phyloP scores from a whole-genome alignment of 768 basidiomycete species.

The Tulasnella calospora region DNA sequence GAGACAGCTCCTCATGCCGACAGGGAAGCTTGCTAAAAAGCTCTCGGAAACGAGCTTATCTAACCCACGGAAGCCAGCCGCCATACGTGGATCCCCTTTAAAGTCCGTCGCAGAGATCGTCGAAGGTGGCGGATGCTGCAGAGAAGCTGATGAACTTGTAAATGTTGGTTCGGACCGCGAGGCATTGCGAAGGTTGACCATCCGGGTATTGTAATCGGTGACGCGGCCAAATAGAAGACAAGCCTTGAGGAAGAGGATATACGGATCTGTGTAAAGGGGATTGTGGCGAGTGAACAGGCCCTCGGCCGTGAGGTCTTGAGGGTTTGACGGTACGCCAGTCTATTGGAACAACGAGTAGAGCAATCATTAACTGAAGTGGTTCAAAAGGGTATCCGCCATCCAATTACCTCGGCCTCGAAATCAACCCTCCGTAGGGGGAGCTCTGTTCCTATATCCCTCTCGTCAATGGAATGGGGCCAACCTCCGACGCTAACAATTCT shows the following conservation, averaged over 20 bases:
- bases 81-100: conserved; percentile 35
- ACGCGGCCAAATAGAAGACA: conserved; percentile 81
- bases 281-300: conserved; percentile 68
- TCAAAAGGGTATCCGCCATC: neutral
- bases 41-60: conserved; percentile 62
- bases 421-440: conserved; percentile 69
- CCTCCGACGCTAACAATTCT: conserved; percentile 76
- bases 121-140: neutral
- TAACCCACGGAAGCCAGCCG: conserved; percentile 58
- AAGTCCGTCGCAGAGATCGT: neutral
- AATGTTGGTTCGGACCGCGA: neutral
- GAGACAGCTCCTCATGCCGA: conserved; percentile 25
- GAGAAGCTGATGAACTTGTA: neutral
- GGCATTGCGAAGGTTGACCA: conserved; percentile 31
- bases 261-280: conserved; percentile 75
- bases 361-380: neutral
- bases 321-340: conserved; percentile 62
- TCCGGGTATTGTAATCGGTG: conserved; percentile 78
- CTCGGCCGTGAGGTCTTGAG: conserved; percentile 61
- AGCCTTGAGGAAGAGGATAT: conserved; percentile 73
- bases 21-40: conserved; percentile 68
- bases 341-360: conserved; percentile 32
- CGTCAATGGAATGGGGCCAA: conserved; percentile 81
- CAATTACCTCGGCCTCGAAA: conserved; percentile 66
- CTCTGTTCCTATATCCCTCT: conserved; percentile 79